Evolutionary conservation across 139 green algal genomes (phyloP).

Genomic region (Chlamydomonas urium): DNA sequence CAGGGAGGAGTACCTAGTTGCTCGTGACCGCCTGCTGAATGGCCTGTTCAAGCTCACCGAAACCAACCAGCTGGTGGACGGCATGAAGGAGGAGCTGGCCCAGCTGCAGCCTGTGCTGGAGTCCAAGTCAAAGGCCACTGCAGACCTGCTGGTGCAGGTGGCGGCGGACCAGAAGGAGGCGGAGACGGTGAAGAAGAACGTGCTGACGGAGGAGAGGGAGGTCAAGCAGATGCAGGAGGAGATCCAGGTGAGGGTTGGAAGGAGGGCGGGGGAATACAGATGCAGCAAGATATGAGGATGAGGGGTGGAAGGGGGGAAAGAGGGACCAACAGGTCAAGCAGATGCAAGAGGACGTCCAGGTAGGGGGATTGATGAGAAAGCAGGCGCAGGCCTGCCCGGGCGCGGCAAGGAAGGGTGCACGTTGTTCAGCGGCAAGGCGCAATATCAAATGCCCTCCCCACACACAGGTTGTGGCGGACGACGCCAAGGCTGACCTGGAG

Average conservation of each 20-base stretch:
- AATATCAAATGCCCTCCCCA: too few relatives aligned
- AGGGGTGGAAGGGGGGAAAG: too few relatives aligned
- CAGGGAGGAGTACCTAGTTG: slow-evolving; percentile 38
- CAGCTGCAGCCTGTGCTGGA: slow-evolving; percentile 72
- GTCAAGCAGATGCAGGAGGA: slow-evolving; percentile 65
- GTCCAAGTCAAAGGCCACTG: slow-evolving; percentile 61
- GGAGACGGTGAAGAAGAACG: slow-evolving; percentile 63
- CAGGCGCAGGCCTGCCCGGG: too few relatives aligned
- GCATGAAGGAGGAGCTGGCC: slow-evolving; percentile 72
- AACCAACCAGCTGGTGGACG: slow-evolving; percentile 72
- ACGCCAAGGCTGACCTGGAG: slow-evolving; percentile 76
- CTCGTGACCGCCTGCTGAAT: slow-evolving; percentile 67
- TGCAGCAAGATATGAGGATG: too few relatives aligned
- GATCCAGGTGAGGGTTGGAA: slow-evolving; percentile 29
- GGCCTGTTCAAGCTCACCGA: slow-evolving; percentile 79
- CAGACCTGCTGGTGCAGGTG: slow-evolving; percentile 64
- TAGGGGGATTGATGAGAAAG: too few relatives aligned
- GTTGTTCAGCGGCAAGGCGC: too few relatives aligned
- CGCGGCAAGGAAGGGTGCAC: neutral
- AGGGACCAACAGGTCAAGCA: too few relatives aligned
- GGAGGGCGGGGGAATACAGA: too few relatives aligned
- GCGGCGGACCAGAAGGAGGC: slow-evolving; percentile 65
- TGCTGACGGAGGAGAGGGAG: slow-evolving; percentile 64
- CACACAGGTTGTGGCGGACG: slow-evolving; percentile 69
- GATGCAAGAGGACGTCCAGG: neutral